Base-by-base conservation (phyloP, 345 rosid species). In the Melastoma malabathricum region DNA sequence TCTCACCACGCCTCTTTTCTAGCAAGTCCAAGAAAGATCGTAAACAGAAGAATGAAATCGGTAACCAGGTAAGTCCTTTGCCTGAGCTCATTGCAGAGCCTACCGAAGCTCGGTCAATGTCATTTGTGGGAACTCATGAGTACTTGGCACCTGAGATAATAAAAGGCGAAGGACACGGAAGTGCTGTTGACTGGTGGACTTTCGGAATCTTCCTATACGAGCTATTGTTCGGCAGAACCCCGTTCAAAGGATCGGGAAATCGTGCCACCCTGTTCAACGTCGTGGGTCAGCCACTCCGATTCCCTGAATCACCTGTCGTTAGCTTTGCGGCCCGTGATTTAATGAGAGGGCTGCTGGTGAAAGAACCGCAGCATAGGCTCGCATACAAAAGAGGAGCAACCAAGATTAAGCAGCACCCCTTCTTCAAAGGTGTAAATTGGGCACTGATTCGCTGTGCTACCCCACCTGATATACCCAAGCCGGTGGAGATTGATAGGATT, bases 101-200 rank as follows among this genome's bases (percentile, higher is more conserved):
- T 51, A 84, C 89, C 0, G 89, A 82, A 10, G 97, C 94, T 5
- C 82, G 92, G 53, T 88, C 95, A 15, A 88, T 88, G 97, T 88
- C 97, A 4, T 88, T 88, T 64, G 95, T 84, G 15, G 97, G 97
- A 59, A 88, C 95, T 46, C 97, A 84, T 2, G 90, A 87, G 64
- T 83, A 87, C 67, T 76, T 87, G 61, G 96, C 96, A 18, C 94
- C 87, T 0, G 96, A 87, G 78, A 87, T 87, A 34, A 86, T 87
- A 19, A 81, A 84, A 65, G 96, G 96, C 3, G 96, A 84, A 75
- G 97, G 97, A 53, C 95, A 88, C 68, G 97, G 97, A 56, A 84
- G 92, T 67, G 97, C 97, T 2, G 97, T 88, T 10, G 97, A 88
- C 61, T 88, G 97, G 97, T 88, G 97, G 97, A 88, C 95, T 56